Evolutionary conservation across 2,329 filamentous ascomycete species (phyloP).

Genomic region (Emergomyces africanus): DNA sequence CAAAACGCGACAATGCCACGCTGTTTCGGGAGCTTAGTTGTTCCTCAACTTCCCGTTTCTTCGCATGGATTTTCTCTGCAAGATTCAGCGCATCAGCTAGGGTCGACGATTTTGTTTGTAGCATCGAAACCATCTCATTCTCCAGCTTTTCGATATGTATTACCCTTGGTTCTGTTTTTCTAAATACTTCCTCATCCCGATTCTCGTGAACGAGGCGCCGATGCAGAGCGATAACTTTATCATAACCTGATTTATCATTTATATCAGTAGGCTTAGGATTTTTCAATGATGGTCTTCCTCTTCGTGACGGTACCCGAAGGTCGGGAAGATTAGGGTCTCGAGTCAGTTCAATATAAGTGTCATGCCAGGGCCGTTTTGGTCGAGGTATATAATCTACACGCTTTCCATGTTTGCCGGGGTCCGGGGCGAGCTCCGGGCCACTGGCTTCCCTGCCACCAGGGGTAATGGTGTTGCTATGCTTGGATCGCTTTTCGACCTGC

Average conservation of each 20-base stretch:
- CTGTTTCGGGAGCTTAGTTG: neutral
- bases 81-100: neutral
- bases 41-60: neutral
- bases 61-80: neutral
- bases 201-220: conserved; percentile 1
- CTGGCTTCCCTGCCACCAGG: conserved; percentile 19
- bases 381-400: conserved; percentile 21
- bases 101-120: neutral
- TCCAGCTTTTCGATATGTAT: neutral
- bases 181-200: neutral
- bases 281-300: conserved; percentile 7
- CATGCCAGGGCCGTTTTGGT: conserved; percentile 23
- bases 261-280: neutral
- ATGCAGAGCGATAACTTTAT: neutral
- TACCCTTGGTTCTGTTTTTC: neutral
- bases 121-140: neutral
- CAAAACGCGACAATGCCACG: neutral
- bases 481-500: conserved; percentile 19
- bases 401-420: conserved; percentile 10
- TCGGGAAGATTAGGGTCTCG: neutral
- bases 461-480: conserved; percentile 17
- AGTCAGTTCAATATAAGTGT: conserved; percentile 27
- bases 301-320: conserved; percentile 17
- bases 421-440: conserved; percentile 15
- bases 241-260: neutral